phyloP scores from a whole-genome alignment of 345 rosid species.

The Linum lewisii region DNA sequence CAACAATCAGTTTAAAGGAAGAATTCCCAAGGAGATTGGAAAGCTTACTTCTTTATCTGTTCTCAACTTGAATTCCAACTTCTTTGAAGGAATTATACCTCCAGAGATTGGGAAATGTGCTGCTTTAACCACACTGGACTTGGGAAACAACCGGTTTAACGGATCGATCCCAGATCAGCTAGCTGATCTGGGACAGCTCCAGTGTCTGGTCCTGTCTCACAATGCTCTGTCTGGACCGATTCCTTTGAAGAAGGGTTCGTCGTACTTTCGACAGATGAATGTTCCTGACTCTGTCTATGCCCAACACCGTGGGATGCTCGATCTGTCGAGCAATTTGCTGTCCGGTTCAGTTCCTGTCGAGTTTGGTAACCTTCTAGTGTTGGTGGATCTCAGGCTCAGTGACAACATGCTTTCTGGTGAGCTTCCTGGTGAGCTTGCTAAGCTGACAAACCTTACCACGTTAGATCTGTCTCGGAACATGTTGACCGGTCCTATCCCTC shows the following conservation, averaged over 20 bases:
- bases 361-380: slow-evolving; percentile 54
- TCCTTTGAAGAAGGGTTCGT: slow-evolving; percentile 46
- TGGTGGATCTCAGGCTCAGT: slow-evolving; percentile 59
- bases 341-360: slow-evolving; percentile 66
- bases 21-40: slow-evolving; percentile 61
- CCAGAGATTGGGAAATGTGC: slow-evolving; percentile 54
- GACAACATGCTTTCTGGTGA: slow-evolving; percentile 63
- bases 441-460: slow-evolving; percentile 51
- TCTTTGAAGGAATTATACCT: slow-evolving; percentile 57
- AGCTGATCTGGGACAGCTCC: slow-evolving; percentile 56
- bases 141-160: slow-evolving; percentile 58
- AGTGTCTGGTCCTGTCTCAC: slow-evolving; percentile 73
- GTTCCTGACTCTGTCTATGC: slow-evolving; percentile 69
- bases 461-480: slow-evolving; percentile 69
- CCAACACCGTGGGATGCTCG: slow-evolving; percentile 83
- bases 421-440: slow-evolving; percentile 65
- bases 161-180: slow-evolving; percentile 64
- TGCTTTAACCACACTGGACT: slow-evolving; percentile 65
- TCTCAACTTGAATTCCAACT: slow-evolving; percentile 63
- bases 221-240: slow-evolving; percentile 69
- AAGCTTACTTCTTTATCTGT: slow-evolving; percentile 53
- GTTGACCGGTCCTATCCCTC: slow-evolving; percentile 57
- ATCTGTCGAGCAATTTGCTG: slow-evolving; percentile 54
- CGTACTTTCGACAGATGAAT: slow-evolving; percentile 49
- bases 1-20: slow-evolving; percentile 47